A percentile compares a stretch with the other conserved stretches of the same genome.
phyloP scores from a whole-genome alignment of 441 rosid genomes.

The Gossypium davidsonii region DNA sequence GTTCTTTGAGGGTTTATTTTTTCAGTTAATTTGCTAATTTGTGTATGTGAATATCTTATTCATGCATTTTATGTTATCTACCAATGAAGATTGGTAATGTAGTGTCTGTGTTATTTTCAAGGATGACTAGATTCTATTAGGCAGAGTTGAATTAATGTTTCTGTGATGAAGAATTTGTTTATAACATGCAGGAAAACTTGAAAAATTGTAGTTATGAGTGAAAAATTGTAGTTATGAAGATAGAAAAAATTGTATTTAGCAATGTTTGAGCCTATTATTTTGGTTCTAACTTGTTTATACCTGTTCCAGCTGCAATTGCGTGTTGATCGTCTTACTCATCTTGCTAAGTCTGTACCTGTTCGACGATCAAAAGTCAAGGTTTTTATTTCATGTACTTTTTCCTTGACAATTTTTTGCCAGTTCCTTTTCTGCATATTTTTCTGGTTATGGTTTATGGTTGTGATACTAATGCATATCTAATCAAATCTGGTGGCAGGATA shows the following conservation, averaged over 20 bases:
- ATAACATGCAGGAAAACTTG: neutral
- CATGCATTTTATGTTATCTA: neutral
- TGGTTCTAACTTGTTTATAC: neutral
- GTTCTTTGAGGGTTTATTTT: neutral
- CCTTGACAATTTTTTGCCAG: neutral
- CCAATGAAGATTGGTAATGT: neutral
- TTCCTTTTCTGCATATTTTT: neutral
- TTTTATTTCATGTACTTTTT: constrained; percentile 1
- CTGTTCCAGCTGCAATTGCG: constrained; percentile 51
- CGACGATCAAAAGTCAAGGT: constrained; percentile 86
- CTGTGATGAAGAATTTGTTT: neutral
- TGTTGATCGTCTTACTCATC: constrained; percentile 45
- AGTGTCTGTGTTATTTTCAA: neutral
- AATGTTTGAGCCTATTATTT: neutral
- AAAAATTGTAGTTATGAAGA: neutral
- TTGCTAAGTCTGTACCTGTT: constrained; percentile 46
- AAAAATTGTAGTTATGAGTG: neutral
- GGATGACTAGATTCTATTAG: neutral
- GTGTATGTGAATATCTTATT: neutral
- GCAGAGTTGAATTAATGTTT: neutral
- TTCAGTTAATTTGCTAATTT: neutral
- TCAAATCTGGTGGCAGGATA: constrained; percentile 47
- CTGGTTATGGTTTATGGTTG: neutral
- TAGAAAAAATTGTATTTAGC: neutral
- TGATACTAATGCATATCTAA: constrained; percentile 6